Evolutionary conservation across 345 rosid species (phyloP).

Genomic region (Populus simonii): DNA sequence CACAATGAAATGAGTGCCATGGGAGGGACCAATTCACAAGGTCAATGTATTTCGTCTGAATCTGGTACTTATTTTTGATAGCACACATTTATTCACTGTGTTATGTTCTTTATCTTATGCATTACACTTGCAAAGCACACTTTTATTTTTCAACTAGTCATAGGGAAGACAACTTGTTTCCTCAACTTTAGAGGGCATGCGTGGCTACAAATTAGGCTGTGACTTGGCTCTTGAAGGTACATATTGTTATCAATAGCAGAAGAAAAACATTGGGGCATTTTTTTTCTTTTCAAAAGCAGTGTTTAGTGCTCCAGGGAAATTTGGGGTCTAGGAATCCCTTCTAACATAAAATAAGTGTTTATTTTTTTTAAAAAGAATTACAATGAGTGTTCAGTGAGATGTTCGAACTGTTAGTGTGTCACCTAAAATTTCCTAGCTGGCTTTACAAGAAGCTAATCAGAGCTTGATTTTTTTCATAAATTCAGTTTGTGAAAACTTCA

Average conservation of each 20-base stretch:
- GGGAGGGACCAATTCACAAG: slow-evolving; percentile 36
- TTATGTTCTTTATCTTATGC: neutral
- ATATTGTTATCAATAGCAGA: neutral
- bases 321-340: neutral
- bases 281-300: neutral
- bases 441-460: neutral
- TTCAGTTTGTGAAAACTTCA: neutral
- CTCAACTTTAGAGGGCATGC: neutral
- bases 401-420: neutral
- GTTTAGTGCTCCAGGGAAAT: neutral
- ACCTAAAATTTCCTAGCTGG: neutral
- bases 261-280: neutral
- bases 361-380: neutral
- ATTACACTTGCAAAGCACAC: neutral
- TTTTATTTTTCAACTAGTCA: neutral
- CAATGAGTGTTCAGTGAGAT: neutral
- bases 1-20: slow-evolving; percentile 26
- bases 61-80: slow-evolving; percentile 32
- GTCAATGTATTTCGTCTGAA: slow-evolving; percentile 40
- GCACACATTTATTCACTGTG: neutral
- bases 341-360: neutral
- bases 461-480: neutral
- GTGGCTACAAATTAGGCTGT: neutral
- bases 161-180: neutral
- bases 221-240: neutral